A percentile compares a stretch with the other conserved stretches of the same genome.
These are phyloP conservation scores for Euphorbia celastroides DNA, from an alignment of 441 rosid species.

Conservation along the genomic window DNA sequence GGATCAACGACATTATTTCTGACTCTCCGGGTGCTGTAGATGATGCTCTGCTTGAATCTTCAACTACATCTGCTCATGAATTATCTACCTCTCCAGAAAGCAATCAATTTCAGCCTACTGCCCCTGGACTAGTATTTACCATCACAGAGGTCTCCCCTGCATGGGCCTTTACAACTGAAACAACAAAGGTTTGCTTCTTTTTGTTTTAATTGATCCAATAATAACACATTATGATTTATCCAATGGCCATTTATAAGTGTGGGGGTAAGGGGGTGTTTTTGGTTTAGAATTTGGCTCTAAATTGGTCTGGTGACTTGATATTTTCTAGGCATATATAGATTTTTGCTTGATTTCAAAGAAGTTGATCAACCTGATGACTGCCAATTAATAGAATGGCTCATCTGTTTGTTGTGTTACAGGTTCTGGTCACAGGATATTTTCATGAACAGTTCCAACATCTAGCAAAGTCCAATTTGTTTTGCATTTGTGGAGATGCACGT, in stretches of 20 bases:
- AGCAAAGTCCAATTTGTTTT: conserved; percentile 55
- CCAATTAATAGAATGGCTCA: not conserved
- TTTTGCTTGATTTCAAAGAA: not conserved
- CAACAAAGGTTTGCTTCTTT: conserved; percentile 57
- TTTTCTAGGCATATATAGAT: too few relatives aligned
- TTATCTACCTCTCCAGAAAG: conserved; percentile 32
- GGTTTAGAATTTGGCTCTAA: not conserved
- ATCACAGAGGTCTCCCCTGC: conserved; percentile 83
- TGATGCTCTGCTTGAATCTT: conserved; percentile 42
- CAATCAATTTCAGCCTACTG: conserved; percentile 29
- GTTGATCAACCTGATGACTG: not conserved
- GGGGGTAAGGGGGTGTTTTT: not conserved
- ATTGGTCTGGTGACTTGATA: not conserved
- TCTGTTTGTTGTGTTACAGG: conserved; percentile 32
- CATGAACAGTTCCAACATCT: conserved; percentile 51
- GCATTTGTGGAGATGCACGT: conserved; percentile 71
- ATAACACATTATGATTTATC: not conserved
- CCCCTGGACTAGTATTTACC: conserved; percentile 55
- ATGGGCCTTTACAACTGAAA: conserved; percentile 79
- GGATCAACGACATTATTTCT: conserved; percentile 60
- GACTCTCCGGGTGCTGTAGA: conserved; percentile 54
- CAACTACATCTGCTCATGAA: conserved; percentile 41
- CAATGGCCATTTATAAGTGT: not conserved
- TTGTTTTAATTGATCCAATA: not conserved
- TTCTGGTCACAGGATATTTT: conserved; percentile 81